These are phyloP conservation scores for Mallotus repandus DNA, from an alignment of 441 rosid genomes.

Conservation along the genomic window DNA sequence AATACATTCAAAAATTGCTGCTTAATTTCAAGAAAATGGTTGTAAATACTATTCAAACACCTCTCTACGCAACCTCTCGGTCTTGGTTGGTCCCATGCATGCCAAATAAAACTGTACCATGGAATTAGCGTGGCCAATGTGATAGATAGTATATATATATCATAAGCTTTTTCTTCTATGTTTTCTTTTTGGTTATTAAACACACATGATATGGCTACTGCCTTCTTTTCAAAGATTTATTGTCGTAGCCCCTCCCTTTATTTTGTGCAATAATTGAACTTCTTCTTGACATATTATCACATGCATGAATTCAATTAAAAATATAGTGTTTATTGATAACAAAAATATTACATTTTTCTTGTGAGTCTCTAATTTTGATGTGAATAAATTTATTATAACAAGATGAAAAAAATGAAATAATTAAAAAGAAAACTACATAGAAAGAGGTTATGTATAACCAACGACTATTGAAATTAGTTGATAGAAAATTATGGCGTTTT, in stretches of 20 bases:
- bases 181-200: neutral
- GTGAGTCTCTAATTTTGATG: too few species aligned
- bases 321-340: neutral
- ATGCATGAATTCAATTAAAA: neutral
- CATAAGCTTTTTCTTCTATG: too few species aligned
- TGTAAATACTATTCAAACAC: neutral
- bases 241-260: neutral
- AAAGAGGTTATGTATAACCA: too few species aligned
- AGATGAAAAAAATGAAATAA: too few species aligned
- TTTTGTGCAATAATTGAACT: neutral
- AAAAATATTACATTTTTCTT: too few species aligned
- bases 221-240: conserved; percentile 14
- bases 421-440: too few species aligned
- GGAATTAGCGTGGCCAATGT: conserved; percentile 13
- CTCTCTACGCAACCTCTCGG: conserved; percentile 11
- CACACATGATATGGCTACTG: neutral
- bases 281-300: neutral
- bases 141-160: neutral
- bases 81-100: conserved; percentile 22
- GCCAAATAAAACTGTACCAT: neutral
- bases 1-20: conserved; percentile 21
- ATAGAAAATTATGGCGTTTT: too few species aligned
- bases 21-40: conserved; percentile 4
- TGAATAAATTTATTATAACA: too few species aligned
- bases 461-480: too few species aligned